These are phyloP conservation scores for Saccharomyces hybrid DNA, from an alignment of 1,139 yeast species.

Conservation along the genomic window DNA sequence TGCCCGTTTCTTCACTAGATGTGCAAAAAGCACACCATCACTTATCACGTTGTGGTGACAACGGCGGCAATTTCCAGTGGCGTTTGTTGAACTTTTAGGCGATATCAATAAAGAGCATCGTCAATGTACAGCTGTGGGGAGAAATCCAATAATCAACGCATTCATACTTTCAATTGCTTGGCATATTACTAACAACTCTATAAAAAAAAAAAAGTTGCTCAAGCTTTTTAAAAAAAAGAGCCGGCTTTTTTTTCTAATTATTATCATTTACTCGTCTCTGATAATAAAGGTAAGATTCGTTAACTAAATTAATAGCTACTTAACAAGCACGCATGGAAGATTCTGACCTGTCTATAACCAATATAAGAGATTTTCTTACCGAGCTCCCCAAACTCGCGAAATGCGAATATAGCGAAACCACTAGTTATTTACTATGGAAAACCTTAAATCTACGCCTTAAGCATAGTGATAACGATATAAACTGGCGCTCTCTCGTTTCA, in stretches of 20 bases:
- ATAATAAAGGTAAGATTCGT: neutral
- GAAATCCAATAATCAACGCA: neutral
- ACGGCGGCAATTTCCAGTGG: conserved; percentile 1
- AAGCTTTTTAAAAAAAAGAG: neutral
- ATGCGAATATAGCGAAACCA: conserved; percentile 20
- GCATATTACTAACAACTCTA: neutral
- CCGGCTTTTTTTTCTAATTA: neutral
- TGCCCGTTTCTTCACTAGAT: neutral
- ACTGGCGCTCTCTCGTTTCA: conserved; percentile 19
- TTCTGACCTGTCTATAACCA: conserved; percentile 4
- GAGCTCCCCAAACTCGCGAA: conserved; percentile 21
- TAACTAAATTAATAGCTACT: neutral
- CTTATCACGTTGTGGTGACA: neutral
- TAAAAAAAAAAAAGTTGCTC: neutral
- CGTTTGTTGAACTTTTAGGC: neutral
- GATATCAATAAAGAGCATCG: neutral
- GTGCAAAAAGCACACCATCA: neutral
- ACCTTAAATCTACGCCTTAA: conserved; percentile 14
- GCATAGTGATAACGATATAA: conserved; percentile 10
- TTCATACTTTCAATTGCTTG: neutral
- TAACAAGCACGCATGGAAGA: neutral
- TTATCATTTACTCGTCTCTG: neutral
- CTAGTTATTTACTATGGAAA: conserved; percentile 26
- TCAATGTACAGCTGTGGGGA: neutral
- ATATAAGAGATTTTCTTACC: conserved; percentile 17